Evolutionary conservation across 2,329 filamentous ascomycete species (phyloP).

Genomic region (Coniochaeta hoffmannii): DNA sequence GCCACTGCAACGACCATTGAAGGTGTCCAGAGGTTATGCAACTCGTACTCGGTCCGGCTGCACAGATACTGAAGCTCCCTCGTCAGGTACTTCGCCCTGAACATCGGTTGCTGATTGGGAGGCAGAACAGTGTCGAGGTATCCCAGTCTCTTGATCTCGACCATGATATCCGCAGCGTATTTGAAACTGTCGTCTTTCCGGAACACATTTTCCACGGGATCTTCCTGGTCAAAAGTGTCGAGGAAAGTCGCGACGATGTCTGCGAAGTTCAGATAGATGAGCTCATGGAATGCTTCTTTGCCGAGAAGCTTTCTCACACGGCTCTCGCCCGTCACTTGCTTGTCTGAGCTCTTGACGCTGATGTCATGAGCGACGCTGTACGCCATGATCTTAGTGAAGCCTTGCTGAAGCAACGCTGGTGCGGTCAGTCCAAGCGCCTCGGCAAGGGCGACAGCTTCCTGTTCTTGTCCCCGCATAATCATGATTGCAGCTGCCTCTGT

Average conservation of each 20-base stretch:
- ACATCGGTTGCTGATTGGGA: conserved; percentile 78
- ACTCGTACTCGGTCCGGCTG: conserved; percentile 58
- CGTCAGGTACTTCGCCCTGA: conserved; percentile 69
- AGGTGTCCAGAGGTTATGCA: conserved; percentile 65
- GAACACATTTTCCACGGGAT: conserved; percentile 62
- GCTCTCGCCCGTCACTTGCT: conserved; percentile 52
- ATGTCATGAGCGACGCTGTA: conserved; percentile 80
- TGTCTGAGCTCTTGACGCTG: conserved; percentile 29
- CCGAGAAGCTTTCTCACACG: conserved; percentile 64
- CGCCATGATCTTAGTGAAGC: conserved; percentile 72
- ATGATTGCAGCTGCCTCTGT: conserved; percentile 74
- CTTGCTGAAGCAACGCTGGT: conserved; percentile 51
- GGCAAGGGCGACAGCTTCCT: conserved; percentile 54
- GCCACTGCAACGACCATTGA: conserved; percentile 66
- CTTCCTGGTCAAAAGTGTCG: conserved; percentile 70
- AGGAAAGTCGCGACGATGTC: conserved; percentile 72
- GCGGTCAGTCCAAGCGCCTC: conserved; percentile 45
- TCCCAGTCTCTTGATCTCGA: conserved; percentile 61
- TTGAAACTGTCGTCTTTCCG: conserved; percentile 43
- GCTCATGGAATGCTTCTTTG: conserved; percentile 52
- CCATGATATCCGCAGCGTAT: conserved; percentile 57
- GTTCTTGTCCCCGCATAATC: conserved; percentile 69
- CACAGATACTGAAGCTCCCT: conserved; percentile 75
- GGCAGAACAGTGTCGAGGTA: conserved; percentile 60
- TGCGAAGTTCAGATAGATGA: conserved; percentile 64